phyloP scores from a whole-genome alignment of 2,329 filamentous ascomycete genomes.

The Aspergillus fischeri region DNA sequence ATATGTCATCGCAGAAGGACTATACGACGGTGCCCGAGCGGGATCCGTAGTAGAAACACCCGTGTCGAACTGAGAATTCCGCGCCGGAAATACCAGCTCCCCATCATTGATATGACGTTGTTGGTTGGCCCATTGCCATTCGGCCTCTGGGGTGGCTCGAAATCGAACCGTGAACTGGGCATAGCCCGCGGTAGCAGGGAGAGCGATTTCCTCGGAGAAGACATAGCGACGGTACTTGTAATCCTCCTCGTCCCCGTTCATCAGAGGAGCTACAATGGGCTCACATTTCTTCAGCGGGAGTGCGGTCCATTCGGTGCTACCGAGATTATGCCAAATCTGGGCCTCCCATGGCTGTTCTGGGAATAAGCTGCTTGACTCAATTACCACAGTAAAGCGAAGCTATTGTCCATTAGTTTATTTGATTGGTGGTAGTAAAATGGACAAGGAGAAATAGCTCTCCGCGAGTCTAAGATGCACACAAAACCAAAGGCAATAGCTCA shows the following conservation, averaged over 20 bases:
- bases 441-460: neutral
- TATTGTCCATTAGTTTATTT: conserved; percentile 21
- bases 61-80: conserved; percentile 7
- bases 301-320: conserved; percentile 55
- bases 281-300: conserved; percentile 48
- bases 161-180: conserved; percentile 44
- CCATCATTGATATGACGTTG: conserved; percentile 37
- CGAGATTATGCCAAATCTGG: conserved; percentile 68
- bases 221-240: conserved; percentile 31
- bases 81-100: conserved; percentile 38
- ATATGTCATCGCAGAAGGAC: neutral
- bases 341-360: conserved; percentile 64
- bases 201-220: conserved; percentile 27
- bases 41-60: neutral
- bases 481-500: conserved; percentile 10
- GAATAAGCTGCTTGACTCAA: conserved; percentile 60
- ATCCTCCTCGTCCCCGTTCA: conserved; percentile 17
- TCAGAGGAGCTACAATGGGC: conserved; percentile 24
- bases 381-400: conserved; percentile 62
- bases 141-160: conserved; percentile 29
- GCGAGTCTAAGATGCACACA: neutral
- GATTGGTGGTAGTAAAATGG: neutral
- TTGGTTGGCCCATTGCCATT: conserved; percentile 46
- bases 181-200: conserved; percentile 26
- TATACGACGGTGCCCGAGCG: neutral